Evolutionary conservation across 1,139 yeast species (phyloP).

Genomic region (Diutina ranongensis): DNA sequence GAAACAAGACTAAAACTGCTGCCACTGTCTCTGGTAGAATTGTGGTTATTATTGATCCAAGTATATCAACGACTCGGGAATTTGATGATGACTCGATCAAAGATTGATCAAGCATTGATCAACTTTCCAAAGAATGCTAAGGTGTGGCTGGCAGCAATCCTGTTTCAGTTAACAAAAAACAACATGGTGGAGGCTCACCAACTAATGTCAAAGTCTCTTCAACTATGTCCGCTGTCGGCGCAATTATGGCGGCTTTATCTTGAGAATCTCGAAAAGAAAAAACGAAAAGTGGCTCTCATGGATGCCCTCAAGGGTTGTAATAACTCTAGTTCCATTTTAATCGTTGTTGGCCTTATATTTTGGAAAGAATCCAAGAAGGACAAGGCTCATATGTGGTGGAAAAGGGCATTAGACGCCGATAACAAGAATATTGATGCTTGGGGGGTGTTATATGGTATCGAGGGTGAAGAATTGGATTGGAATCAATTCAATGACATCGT

Average conservation of each 20-base stretch:
- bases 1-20: constrained; percentile 11
- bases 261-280: constrained; percentile 37
- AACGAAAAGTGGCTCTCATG: constrained; percentile 51
- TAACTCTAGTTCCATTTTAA: constrained; percentile 46
- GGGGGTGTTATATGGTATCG: constrained; percentile 51
- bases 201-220: constrained; percentile 48
- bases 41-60: constrained; percentile 50
- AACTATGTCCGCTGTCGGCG: constrained; percentile 48
- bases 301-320: constrained; percentile 64
- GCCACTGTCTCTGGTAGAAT: not conserved
- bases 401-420: constrained; percentile 50
- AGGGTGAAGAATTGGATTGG: not conserved
- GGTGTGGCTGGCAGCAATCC: constrained; percentile 49
- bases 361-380: constrained; percentile 56
- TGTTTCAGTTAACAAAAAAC: constrained; percentile 41
- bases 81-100: constrained; percentile 52
- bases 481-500: not conserved
- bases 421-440: constrained; percentile 62
- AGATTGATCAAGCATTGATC: constrained; percentile 56
- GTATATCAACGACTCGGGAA: constrained; percentile 33
- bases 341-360: constrained; percentile 57
- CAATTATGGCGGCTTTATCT: constrained; percentile 54
- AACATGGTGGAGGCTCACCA: constrained; percentile 44
- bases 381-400: constrained; percentile 68
- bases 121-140: constrained; percentile 36